Conservation (phyloP, 2,329 filamentous ascomycete species). For the Sclerotinia sclerotiorum region DNA sequence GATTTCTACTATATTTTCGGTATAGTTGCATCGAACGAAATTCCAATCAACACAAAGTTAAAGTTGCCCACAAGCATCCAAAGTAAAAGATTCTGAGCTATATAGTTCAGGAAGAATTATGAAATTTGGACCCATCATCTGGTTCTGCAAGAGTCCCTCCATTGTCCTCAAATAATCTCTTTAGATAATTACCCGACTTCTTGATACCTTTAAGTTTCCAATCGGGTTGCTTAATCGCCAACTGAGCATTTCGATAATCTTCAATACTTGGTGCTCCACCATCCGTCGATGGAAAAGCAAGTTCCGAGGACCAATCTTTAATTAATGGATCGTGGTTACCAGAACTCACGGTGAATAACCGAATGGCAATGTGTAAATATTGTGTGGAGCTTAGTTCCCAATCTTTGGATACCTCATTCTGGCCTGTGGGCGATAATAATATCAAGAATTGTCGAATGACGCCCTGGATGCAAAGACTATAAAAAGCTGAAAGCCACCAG, state of each 20-base stretch:
- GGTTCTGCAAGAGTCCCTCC: neutral
- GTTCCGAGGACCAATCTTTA: conserved; percentile 13
- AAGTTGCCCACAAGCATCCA: conserved; percentile 5
- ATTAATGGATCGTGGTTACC: conserved; percentile 23
- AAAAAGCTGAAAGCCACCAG: conserved; percentile 31
- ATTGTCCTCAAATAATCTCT: conserved; percentile 19
- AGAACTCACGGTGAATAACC: conserved; percentile 27
- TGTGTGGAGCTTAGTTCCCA: neutral
- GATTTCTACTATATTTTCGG: neutral
- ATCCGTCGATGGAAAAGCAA: neutral
- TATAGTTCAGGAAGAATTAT: neutral
- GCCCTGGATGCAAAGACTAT: conserved; percentile 29
- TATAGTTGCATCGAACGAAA: neutral
- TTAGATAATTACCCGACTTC: conserved; percentile 13
- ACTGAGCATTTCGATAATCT: conserved; percentile 19
- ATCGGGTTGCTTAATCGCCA: neutral
- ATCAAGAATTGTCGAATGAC: conserved; percentile 24
- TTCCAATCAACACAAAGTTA: conserved; percentile 20
- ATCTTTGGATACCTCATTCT: neutral
- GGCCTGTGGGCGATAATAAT: neutral
- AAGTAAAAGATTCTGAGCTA: neutral
- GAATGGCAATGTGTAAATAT: conserved; percentile 25
- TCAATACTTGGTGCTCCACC: conserved; percentile 2
- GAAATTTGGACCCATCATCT: neutral
- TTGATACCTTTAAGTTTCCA: conserved; percentile 15